Conservation (phyloP, 208 protist species). For the Leishmania lainsoni region DNA sequence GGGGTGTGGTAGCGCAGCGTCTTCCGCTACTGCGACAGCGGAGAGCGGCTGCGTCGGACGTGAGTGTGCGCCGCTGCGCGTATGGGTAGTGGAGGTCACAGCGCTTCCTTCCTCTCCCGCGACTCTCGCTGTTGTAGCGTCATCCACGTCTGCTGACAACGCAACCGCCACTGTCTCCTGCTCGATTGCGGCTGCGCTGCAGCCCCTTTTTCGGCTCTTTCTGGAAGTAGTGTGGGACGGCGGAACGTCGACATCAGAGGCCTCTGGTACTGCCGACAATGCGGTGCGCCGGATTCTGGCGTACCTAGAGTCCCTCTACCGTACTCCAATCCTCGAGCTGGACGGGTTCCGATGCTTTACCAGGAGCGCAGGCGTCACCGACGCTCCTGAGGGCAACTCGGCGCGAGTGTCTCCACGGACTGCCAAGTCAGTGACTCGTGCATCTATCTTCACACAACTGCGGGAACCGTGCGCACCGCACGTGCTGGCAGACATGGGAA, state of each 20-base stretch:
- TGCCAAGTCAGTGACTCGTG: background rate
- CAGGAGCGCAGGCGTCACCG: background rate
- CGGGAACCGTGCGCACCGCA: constrained; percentile 24
- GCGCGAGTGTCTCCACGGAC: background rate
- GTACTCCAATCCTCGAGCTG: constrained; percentile 16
- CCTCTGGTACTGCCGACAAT: background rate
- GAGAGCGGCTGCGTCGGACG: background rate
- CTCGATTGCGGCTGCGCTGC: constrained; percentile 10
- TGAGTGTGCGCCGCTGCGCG: constrained; percentile 10
- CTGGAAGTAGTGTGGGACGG: constrained; percentile 20
- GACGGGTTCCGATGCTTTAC: constrained; percentile 17
- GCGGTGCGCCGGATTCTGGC: background rate
- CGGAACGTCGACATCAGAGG: background rate
- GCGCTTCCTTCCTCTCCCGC: background rate
- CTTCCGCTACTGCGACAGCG: background rate
- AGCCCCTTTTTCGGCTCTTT: constrained; percentile 18
- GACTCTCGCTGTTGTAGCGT: background rate
- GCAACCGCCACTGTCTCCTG: background rate
- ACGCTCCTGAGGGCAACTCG: background rate
- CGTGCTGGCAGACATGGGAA: constrained; percentile 4
- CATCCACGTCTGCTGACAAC: background rate
- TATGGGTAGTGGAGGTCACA: constrained; percentile 30
- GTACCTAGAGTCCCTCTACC: constrained; percentile 15
- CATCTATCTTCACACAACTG: background rate
- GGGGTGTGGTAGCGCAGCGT: background rate